Evolutionary conservation across 768 basidiomycete species (phyloP).

Genomic region (Clitopilus passeckerianus): DNA sequence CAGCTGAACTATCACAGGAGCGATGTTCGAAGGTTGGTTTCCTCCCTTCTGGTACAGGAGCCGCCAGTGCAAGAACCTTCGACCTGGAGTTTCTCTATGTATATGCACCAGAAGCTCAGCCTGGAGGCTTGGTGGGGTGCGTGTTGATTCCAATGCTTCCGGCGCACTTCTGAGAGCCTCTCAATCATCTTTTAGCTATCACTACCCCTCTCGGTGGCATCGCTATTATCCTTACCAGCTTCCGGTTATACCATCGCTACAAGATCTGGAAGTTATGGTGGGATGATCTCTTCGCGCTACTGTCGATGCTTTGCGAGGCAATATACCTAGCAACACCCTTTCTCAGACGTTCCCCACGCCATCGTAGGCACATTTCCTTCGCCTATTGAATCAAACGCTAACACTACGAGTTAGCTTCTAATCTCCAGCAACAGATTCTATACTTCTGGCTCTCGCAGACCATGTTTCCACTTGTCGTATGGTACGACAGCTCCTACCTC

Average conservation of each 20-base stretch:
- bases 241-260: constrained; percentile 17
- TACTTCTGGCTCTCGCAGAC: constrained; percentile 4
- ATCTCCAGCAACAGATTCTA: not conserved
- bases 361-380: not conserved
- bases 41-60: not conserved
- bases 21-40: not conserved
- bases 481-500: constrained; percentile 1
- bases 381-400: no score
- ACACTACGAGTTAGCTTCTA: not conserved
- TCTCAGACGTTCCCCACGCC: not conserved
- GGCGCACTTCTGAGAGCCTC: not conserved
- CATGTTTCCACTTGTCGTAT: constrained; percentile 7
- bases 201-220: constrained; percentile 5
- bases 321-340: constrained; percentile 1
- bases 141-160: not conserved
- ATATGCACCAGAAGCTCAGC: not conserved
- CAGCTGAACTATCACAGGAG: not conserved
- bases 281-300: constrained; percentile 23
- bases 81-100: no score
- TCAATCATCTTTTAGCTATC: not conserved
- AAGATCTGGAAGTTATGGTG: constrained; percentile 20
- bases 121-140: not conserved
- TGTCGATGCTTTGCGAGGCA: constrained; percentile 13
- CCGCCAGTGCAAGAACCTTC: no score
- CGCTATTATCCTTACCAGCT: constrained; percentile 14